Conservation (phyloP, 169 alveolate species). For the Eimeria brunetti region DNA sequence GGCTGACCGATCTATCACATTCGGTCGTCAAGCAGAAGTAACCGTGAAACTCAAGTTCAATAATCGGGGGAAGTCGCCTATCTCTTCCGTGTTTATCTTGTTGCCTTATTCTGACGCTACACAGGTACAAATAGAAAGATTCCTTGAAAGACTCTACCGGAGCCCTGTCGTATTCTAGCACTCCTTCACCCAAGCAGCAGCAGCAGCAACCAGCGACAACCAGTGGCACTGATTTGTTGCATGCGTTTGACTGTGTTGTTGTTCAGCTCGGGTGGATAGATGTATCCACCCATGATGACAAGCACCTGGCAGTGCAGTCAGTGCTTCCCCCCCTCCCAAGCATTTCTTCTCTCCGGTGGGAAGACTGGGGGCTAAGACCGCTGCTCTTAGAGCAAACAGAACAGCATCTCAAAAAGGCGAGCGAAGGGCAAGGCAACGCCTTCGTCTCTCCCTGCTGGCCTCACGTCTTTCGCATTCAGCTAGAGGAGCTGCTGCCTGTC, state of each 20-base stretch:
- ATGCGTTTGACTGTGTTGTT: not conserved
- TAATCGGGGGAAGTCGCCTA: slow-evolving; percentile 6
- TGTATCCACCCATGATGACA: not conserved
- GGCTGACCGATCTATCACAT: slow-evolving; percentile 16
- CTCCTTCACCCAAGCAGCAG: not conserved
- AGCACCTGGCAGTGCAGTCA: not conserved
- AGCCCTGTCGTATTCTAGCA: not conserved
- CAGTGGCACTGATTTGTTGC: not conserved
- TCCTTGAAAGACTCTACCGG: not conserved
- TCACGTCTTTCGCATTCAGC: not conserved
- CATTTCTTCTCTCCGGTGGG: slow-evolving; percentile 30
- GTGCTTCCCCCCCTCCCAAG: slow-evolving; percentile 16
- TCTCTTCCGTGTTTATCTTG: not conserved
- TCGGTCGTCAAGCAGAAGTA: slow-evolving; percentile 32
- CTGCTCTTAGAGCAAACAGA: slow-evolving; percentile 32
- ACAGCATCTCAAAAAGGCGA: not conserved
- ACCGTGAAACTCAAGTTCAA: slow-evolving; percentile 6
- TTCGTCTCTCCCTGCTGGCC: slow-evolving; percentile 49
- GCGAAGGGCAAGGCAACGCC: not conserved
- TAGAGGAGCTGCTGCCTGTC: not conserved
- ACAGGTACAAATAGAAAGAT: not conserved
- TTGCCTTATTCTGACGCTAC: slow-evolving; percentile 41
- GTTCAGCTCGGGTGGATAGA: slow-evolving; percentile 40
- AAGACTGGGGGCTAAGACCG: slow-evolving; percentile 46
- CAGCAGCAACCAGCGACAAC: not conserved